Evolutionary conservation across 2,329 filamentous ascomycete genomes (phyloP), one percentile per base, ranked within the genome.

Genomic region (Geoglossum cookeanum): DNA sequence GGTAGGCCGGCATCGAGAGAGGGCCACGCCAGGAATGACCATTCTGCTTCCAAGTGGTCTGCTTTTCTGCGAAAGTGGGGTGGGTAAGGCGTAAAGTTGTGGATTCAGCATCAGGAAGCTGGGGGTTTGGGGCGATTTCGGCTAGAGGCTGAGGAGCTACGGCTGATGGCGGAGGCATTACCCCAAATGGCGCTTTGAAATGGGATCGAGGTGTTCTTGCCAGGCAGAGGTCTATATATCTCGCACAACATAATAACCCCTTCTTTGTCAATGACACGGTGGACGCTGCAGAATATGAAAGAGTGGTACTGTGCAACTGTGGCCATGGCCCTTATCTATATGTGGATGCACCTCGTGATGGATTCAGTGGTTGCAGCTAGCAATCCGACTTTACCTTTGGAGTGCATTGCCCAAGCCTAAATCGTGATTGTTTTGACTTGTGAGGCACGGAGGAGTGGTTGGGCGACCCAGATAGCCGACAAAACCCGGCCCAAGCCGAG

Each of bases 21-120:
- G 74, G 72, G 3, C 80, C 80, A 57, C 74, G 72, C 80, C 80
- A 84, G 62, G 76, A 73, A 1, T 66, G 64, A 57, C 74, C 77
- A 64, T 83, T 83, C 56, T 75, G 68, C 39, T 70, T 72, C 62
- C 75, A 73, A 56, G 76, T 75, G 1, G 49, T 37, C 32, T 53
- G 30, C 30, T 35, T 53, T 37, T 53, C 49, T 17, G n/a, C 30
- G 15, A 35, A 32, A 3, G 49, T 53, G 5, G 49, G 49, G 33
- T 53, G 49, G 11, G 37, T 9, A 6, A 53, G 49, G 11, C 49
- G 5, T 17, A 53, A 9, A 5, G 49, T 53, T 22, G 30, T 30
- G 8, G 49, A 53, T 35, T 53, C 33, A 11, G 49, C 49, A 13
- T 37, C 32, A 8, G 49, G 49, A n/a, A 53, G 30, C n/a, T 27